Evolutionary conservation across 768 basidiomycete species (phyloP), one percentile per base, ranked within the genome.

Genomic region (Leccinum aurantiacum): DNA sequence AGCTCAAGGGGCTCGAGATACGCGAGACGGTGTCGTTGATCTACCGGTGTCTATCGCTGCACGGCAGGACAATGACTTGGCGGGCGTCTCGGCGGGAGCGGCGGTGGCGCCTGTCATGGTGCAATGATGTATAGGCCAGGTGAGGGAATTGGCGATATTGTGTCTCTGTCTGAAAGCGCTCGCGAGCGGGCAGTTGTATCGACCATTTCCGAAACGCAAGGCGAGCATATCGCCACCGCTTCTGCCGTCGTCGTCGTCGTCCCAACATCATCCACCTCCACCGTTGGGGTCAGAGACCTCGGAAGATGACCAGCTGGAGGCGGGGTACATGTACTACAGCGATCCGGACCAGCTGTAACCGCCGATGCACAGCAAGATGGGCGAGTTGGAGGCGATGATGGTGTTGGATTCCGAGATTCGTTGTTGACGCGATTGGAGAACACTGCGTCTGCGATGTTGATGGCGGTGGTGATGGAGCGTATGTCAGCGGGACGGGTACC

Each of bases 1-100:
- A 93, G 71, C 84, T 98, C 62, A 98, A 98, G 75, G 97, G 97
- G 11, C 79, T 98, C 54, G 96, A 98, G 75, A 80, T 91, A 1
- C 93, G 94, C 1, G 96, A 98, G 74, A 80, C 83, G 63, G 78
- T 98, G 22, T 91, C 93, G n/a, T 72, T 88, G 17, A 80, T 98
- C 49, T 98, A 93, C 93, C 96, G 0, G 78, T 73, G 25, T 82
- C 84, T 4, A 78, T 98, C 38, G 82, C 84, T 46, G 88, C 87
- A 7, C 86, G 95, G 31, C 82, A 88, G 60, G 82, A 87, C 55
- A 69, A 89, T 52, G 79, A 82, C 59, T 74, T 79, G 19, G 61
- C 54, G 53, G 66, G 35, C 31, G 54, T 54, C 24, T 60, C 60
- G 11, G 44, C 27, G 6, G 69, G 63, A 1, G 63, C 17, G 38